Percentiles rank a stretch among this genome's conserved stretches.
These are phyloP conservation scores for Trichophyton schoenleinii DNA, from an alignment of 2,329 filamentous ascomycete genomes.

Conservation along the genomic window DNA sequence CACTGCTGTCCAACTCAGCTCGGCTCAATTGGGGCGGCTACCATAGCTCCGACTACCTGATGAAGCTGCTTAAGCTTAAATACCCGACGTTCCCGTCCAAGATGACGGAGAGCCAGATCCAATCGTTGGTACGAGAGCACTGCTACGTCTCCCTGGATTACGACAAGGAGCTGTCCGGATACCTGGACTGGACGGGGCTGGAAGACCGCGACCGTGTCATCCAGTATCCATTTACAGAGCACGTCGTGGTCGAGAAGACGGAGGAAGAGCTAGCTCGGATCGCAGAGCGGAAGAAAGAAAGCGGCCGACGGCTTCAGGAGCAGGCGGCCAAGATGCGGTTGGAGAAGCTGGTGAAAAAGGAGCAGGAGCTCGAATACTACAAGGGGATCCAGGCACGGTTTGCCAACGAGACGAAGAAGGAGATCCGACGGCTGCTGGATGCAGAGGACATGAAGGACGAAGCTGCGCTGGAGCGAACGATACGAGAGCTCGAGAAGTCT, in stretches of 20 bases:
- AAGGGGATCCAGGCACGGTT: conserved; percentile 66
- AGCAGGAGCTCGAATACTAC: conserved; percentile 90
- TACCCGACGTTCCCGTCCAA: conserved; percentile 84
- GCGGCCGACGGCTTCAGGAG: conserved; percentile 78
- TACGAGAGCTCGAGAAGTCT: conserved; percentile 81
- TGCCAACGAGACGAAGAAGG: conserved; percentile 73
- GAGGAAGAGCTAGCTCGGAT: conserved; percentile 84
- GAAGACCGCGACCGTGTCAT: conserved; percentile 82
- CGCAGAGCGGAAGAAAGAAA: conserved; percentile 90
- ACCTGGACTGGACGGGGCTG: conserved; percentile 80
- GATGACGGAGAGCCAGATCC: conserved; percentile 72
- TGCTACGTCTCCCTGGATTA: conserved; percentile 83
- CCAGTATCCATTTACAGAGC: conserved; percentile 88
- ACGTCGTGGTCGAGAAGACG: conserved; percentile 78
- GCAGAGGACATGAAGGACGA: conserved; percentile 89
- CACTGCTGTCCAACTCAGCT: conserved; percentile 72
- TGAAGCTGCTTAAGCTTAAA: conserved; percentile 80
- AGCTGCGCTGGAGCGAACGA: conserved; percentile 64
- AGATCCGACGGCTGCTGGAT: conserved; percentile 72
- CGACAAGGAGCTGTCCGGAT: conserved; percentile 60
- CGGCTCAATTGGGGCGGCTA: conserved; percentile 90
- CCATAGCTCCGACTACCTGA: conserved; percentile 78
- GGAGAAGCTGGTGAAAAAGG: conserved; percentile 89
- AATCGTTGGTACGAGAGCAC: conserved; percentile 75
- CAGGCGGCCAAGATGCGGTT: conserved; percentile 96